Evolutionary conservation across 192 early-diverging fungal genomes (phyloP), one percentile per base, ranked within the genome.

Genomic region (Dimargaris cristalligena): DNA sequence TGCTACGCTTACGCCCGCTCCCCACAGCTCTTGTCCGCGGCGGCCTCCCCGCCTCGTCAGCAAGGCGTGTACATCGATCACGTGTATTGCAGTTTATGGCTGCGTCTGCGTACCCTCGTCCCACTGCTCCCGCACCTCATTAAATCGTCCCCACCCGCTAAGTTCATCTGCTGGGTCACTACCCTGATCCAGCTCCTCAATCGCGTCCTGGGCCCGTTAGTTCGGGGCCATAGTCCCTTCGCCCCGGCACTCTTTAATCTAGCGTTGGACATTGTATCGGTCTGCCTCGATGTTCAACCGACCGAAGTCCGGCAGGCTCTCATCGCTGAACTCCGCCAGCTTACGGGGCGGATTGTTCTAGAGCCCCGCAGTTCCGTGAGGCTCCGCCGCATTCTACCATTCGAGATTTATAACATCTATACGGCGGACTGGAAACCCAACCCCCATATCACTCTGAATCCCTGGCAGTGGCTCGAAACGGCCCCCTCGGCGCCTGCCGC

Each of bases 81-180:
- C n/a, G 33, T 57, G 34, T 23, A 25, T 13, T 4, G 34, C 34
- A 57, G 55, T 20, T 34, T 57, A n/a, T 25, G 55, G 55, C n/a
- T 26, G 13, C 55, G 55, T 3, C 34, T 57, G 30, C 55, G 55
- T 34, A 26, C 55, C 10, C 34, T 35, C 10, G 35, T n/a, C 0
- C 34, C 55, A 38, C 25, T 57, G 55, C 2, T 57, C 32, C 55
- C 55, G 22, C 23, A 31, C 23, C 32, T 57, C 18, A 26, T 57
- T n/a, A n/a, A n/a, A 14, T 31, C 20, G 20, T 20, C 52, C 18
- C 29, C 28, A 18, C 4, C 20, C 10, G 28, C 28, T 33, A 25
- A 38, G 33, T 57, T 57, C 23, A 57, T 38, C 13, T n/a, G 16
- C 34, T 57, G 55, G 55, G 55, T 57, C 22, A 57, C 32, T 11